phyloP scores from a whole-genome alignment of 2,329 filamentous ascomycete species.

The Grosmannia penicillata region DNA sequence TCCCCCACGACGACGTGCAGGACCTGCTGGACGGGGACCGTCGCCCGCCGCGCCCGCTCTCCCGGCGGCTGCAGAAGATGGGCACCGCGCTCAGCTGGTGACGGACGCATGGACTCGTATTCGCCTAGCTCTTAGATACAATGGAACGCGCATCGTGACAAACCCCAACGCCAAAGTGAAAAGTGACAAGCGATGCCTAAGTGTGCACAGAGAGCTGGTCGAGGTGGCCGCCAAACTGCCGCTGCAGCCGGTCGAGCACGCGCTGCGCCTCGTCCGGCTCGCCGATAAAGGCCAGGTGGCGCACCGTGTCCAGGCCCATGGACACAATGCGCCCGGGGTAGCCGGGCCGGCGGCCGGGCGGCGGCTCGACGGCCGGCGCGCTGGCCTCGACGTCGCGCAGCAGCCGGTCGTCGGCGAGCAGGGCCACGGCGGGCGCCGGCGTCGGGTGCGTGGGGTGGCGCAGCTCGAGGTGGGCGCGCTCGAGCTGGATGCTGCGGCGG shows the following conservation, averaged over 20 bases:
- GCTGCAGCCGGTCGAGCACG: conserved; percentile 16
- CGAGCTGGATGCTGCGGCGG: conserved; percentile 21
- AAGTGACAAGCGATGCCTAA: too few species aligned
- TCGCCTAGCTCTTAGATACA: too few species aligned
- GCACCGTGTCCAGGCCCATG: conserved; percentile 31
- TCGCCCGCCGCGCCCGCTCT: not conserved
- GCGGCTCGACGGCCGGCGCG: conserved; percentile 7
- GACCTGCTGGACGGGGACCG: not conserved
- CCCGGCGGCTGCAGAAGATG: not conserved
- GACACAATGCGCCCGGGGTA: conserved; percentile 17
- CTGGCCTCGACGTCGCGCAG: conserved; percentile 9
- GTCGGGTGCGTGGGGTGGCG: conserved; percentile 38
- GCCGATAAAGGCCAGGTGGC: conserved; percentile 26
- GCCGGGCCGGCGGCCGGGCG: conserved; percentile 12
- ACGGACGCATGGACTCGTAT: too few species aligned
- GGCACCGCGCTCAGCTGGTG: not conserved
- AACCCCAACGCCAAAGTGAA: too few species aligned
- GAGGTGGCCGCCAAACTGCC: conserved; percentile 9
- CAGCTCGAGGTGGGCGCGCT: conserved; percentile 38
- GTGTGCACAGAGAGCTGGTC: conserved; percentile 6
- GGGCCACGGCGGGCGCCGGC: conserved; percentile 29
- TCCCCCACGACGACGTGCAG: not conserved
- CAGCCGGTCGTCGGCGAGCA: conserved; percentile 19
- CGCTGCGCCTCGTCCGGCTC: conserved; percentile 24
- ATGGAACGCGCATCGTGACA: too few species aligned